Percentiles rank a stretch among this genome's conserved stretches.
These are phyloP conservation scores for Tubosaeta sp. DNA, from an alignment of 768 basidiomycete genomes.

Conservation along the genomic window DNA sequence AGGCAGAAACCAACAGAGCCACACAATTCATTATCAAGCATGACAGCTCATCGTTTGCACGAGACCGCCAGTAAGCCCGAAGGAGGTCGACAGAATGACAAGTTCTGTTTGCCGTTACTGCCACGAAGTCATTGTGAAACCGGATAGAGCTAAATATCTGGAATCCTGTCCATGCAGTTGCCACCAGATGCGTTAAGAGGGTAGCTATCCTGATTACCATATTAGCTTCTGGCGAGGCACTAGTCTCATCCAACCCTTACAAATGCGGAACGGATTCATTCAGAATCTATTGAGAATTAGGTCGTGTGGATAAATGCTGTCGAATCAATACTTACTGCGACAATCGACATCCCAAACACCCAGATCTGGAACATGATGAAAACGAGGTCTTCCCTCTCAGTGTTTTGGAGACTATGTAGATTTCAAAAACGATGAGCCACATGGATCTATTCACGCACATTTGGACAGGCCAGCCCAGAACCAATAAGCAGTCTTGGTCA, in stretches of 20 bases:
- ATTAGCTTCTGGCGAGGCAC: background rate
- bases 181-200: constrained; percentile 66
- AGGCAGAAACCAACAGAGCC: constrained; percentile 54
- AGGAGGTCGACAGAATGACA: constrained; percentile 55
- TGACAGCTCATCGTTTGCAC: constrained; percentile 58
- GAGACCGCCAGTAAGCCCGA: constrained; percentile 59
- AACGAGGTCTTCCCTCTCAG: constrained; percentile 72
- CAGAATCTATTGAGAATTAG: constrained; percentile 27
- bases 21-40: constrained; percentile 59
- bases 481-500: constrained; percentile 47
- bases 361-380: constrained; percentile 79
- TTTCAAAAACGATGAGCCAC: background rate
- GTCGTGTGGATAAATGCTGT: constrained; percentile 16
- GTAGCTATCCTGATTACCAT: constrained; percentile 47
- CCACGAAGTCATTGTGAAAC: constrained; percentile 55
- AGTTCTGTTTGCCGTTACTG: constrained; percentile 59
- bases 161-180: constrained; percentile 68
- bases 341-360: constrained; percentile 74
- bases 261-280: constrained; percentile 84
- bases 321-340: constrained; percentile 39
- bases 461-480: constrained; percentile 67
- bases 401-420: constrained; percentile 55
- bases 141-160: constrained; percentile 57
- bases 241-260: constrained; percentile 15
- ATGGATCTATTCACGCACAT: constrained; percentile 41